A percentile compares a stretch with the other conserved stretches of the same genome.
Conservation (phyloP, 306 rosid genomes). For the Quercus robur region DNA sequence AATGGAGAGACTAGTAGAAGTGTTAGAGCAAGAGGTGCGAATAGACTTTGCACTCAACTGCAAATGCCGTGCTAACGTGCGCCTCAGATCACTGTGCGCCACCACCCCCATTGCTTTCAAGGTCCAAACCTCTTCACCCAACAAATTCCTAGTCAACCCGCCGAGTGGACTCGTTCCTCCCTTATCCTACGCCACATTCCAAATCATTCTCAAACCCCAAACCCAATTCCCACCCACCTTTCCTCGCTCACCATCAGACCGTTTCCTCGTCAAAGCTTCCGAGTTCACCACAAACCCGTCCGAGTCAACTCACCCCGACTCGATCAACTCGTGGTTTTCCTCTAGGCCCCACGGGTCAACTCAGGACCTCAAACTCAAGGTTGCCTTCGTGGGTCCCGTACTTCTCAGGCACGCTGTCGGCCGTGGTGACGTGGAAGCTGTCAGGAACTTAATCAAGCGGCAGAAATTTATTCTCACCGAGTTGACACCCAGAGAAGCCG, state of each 20-base stretch:
- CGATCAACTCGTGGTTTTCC: conserved; percentile 29
- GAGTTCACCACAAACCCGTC: not conserved
- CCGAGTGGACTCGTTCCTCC: conserved; percentile 61
- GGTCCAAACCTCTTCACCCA: conserved; percentile 73
- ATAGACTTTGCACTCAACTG: conserved; percentile 50
- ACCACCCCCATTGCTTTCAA: conserved; percentile 59
- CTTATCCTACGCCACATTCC: conserved; percentile 53
- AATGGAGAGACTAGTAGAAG: conserved; percentile 49
- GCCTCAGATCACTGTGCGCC: conserved; percentile 40
- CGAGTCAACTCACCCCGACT: not conserved
- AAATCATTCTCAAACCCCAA: conserved; percentile 78
- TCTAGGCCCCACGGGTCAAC: conserved; percentile 14
- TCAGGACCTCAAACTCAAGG: conserved; percentile 52
- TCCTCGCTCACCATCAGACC: conserved; percentile 74
- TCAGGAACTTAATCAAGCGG: conserved; percentile 51
- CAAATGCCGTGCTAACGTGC: conserved; percentile 68
- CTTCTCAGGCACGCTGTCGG: conserved; percentile 53
- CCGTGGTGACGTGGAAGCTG: conserved; percentile 41
- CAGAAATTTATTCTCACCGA: conserved; percentile 50
- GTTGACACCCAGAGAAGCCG: conserved; percentile 33
- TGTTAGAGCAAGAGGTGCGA: conserved; percentile 59
- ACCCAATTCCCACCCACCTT: conserved; percentile 46
- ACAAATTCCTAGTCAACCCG: conserved; percentile 77
- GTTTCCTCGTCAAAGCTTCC: conserved; percentile 58
- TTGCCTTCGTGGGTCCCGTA: conserved; percentile 54